Percentiles rank a stretch among this genome's conserved stretches.
Evolutionary conservation across 2,329 filamentous ascomycete species (phyloP).

Genomic region (Scopulariopsis brevicaulis): DNA sequence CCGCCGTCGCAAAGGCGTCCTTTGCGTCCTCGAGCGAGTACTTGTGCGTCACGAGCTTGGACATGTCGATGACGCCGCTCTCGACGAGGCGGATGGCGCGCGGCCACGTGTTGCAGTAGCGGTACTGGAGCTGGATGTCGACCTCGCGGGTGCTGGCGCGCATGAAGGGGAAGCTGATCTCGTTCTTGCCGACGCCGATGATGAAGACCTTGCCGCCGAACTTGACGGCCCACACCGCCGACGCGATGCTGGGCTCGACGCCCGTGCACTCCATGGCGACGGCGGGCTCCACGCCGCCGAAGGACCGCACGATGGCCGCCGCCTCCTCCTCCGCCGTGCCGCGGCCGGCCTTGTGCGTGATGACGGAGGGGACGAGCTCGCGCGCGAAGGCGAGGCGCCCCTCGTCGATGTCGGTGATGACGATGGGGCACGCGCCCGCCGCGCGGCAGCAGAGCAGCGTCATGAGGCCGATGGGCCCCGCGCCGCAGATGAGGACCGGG

Average conservation of each 20-base stretch:
- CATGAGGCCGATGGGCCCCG: constrained; percentile 87
- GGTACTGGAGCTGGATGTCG: constrained; percentile 92
- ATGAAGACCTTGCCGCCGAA: constrained; percentile 97
- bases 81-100: constrained; percentile 79
- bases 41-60: constrained; percentile 76
- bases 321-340: constrained; percentile 60
- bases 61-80: constrained; percentile 72
- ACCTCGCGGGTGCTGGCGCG: constrained; percentile 80
- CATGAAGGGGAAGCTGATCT: constrained; percentile 96
- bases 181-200: constrained; percentile 88
- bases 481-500: constrained; percentile 79
- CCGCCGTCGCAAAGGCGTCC: constrained; percentile 80
- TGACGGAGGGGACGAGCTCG: constrained; percentile 66
- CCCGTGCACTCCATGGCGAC: constrained; percentile 89
- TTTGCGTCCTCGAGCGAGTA: constrained; percentile 78
- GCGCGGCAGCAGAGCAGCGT: constrained; percentile 75
- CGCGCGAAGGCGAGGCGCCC: constrained; percentile 77
- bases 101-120: constrained; percentile 94
- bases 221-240: constrained; percentile 81
- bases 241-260: constrained; percentile 76
- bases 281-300: constrained; percentile 71
- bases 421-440: constrained; percentile 79
- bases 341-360: constrained; percentile 66
- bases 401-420: constrained; percentile 91
- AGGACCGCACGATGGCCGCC: constrained; percentile 51